Evolutionary conservation across 106 monocot species (phyloP), one percentile per base, ranked within the genome.

Genomic region (Apostasia ramifera): DNA sequence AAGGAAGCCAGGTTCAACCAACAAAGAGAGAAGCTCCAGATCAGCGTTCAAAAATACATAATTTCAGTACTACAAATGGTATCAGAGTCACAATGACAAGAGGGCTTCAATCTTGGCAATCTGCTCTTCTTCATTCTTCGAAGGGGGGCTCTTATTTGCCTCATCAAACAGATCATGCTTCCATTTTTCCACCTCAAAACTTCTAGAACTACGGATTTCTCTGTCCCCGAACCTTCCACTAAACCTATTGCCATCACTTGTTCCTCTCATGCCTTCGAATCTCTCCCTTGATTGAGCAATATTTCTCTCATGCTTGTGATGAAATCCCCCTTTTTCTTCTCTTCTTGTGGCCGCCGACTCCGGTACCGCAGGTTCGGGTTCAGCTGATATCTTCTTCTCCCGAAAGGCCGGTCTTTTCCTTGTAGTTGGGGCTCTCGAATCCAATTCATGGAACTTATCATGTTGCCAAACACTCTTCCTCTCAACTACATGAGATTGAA

Each of bases 151-250:
- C 74, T 62, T 77, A 46, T 89, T 97, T 1, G 82, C 81, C 51
- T 97, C 86, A 7, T 92, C 86, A 63, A 82, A 97, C 56, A 89
- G 70, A 79, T 97, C 95, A 68, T 94, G 94, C 78, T 89, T 92
- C 92, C 95, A 97, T 74, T 82, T 95, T 3, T 95, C 84, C 11
- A 48, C 82, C 57, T 86, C 86, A 67, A 74, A 66, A 57, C 69
- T 76, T 59, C 79, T 68, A 8, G 74, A 59, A 2, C 63, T 64
- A 3, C 26, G 12, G 4, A 57, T 47, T 63, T 57, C 72, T 70
- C 71, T 73, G 55, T 77, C 74, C 2, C 76, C 63, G 15, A 74
- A 63, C 12, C 78, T 61, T 48, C 70, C 71, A 53, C 44, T 39
- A 53, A 70, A 71, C 63, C 86, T 73, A 8, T 84, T 86, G 8